Conservation (phyloP, 768 basidiomycete genomes). For the Exidia glandulosa region DNA sequence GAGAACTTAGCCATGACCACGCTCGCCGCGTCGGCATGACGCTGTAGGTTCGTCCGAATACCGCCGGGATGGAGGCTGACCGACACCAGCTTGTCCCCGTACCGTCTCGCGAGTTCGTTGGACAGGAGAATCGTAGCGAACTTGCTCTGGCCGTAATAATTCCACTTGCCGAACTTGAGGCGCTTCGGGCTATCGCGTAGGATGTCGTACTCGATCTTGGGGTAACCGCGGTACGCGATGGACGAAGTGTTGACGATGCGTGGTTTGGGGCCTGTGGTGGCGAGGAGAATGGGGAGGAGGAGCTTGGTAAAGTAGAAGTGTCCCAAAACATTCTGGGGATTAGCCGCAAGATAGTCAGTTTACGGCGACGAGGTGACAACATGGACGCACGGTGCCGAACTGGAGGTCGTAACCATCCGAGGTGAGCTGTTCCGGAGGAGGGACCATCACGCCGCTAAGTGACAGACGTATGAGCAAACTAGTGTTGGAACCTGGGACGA, state of each 20-base stretch:
- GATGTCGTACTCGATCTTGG: neutral
- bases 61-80: too few relatives aligned
- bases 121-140: constrained; percentile 9
- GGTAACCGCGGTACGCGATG: neutral
- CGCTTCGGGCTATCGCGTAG: neutral
- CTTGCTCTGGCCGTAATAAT: neutral
- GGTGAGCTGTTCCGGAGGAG: constrained; percentile 2
- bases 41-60: too few relatives aligned
- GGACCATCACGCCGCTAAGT: constrained; percentile 3
- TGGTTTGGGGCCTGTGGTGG: constrained; percentile 18
- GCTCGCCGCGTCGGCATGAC: too few relatives aligned
- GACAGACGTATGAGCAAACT: too few relatives aligned
- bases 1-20: too few relatives aligned
- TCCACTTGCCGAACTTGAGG: neutral
- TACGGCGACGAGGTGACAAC: neutral
- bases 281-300: constrained; percentile 30
- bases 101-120: constrained; percentile 6
- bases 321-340: constrained; percentile 23
- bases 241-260: constrained; percentile 28
- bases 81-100: neutral
- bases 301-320: constrained; percentile 19
- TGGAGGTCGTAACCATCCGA: constrained; percentile 6
- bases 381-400: constrained; percentile 1
- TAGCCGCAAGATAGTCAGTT: too few relatives aligned
- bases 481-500: too few relatives aligned